phyloP scores from a whole-genome alignment of 2,329 filamentous ascomycete species.

The Aspergillus novoparasiticus region DNA sequence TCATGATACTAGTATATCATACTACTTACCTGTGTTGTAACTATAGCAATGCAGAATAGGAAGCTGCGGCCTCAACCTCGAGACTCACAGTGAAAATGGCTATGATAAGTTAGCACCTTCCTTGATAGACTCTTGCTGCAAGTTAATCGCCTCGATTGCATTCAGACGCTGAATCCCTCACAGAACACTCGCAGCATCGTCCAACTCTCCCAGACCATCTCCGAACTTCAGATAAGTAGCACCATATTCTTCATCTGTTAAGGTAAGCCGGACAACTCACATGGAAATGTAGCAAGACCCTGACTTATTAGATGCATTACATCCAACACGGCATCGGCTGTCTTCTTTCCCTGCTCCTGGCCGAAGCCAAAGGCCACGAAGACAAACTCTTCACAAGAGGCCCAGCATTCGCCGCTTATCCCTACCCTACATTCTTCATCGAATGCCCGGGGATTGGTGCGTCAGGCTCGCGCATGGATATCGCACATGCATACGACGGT shows the following conservation, averaged over 20 bases:
- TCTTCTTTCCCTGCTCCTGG: slow-evolving; percentile 18
- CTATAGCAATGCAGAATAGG: background rate
- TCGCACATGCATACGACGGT: slow-evolving; percentile 16
- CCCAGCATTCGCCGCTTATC: slow-evolving; percentile 24
- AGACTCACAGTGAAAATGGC: background rate
- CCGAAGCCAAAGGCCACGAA: slow-evolving; percentile 21
- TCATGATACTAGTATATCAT: too few relatives aligned
- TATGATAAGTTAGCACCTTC: background rate
- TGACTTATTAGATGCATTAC: slow-evolving; percentile 21
- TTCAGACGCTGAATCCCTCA: background rate
- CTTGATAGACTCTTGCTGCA: background rate
- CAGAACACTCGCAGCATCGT: background rate
- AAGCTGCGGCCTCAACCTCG: background rate
- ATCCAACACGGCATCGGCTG: slow-evolving; percentile 20
- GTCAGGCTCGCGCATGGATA: slow-evolving; percentile 16
- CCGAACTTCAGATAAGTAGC: background rate
- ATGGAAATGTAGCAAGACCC: background rate
- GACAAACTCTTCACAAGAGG: slow-evolving; percentile 30
- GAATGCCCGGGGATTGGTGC: slow-evolving; percentile 23
- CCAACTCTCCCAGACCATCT: background rate
- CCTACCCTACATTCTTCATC: slow-evolving; percentile 24
- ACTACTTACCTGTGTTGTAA: too few relatives aligned
- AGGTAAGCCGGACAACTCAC: background rate
- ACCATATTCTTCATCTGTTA: background rate
- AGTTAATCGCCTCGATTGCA: background rate